A percentile compares a stretch with the other conserved stretches of the same genome.
These are phyloP conservation scores for Mortierella sp. DNA, from an alignment of 371 early-diverging fungal species.

Conservation along the genomic window DNA sequence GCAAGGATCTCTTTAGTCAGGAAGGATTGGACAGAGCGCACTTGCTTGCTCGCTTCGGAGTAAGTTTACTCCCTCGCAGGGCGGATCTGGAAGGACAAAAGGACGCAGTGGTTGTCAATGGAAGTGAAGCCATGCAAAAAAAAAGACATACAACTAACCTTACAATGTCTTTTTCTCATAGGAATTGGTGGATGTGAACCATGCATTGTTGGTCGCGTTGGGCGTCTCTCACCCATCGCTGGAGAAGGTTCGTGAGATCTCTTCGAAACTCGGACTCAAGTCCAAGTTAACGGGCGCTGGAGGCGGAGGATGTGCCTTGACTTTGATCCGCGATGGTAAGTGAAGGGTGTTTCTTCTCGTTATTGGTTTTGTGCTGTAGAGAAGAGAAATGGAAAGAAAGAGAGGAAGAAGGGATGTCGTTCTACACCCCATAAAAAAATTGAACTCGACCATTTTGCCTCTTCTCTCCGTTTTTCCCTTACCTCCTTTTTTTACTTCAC, in stretches of 20 bases:
- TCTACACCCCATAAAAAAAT: not conserved
- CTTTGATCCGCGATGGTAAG: slow-evolving; percentile 81
- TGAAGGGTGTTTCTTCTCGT: not conserved
- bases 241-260: slow-evolving; percentile 82
- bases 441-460: not conserved
- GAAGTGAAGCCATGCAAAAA: not conserved
- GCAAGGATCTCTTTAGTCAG: slow-evolving; percentile 58
- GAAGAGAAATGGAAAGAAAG: not conserved
- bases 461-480: not conserved
- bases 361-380: not conserved
- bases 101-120: not conserved
- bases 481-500: not conserved
- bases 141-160: not conserved
- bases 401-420: not conserved
- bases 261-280: slow-evolving; percentile 70
- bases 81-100: not conserved
- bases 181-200: slow-evolving; percentile 88
- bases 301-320: slow-evolving; percentile 96
- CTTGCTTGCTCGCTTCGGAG: slow-evolving; percentile 49
- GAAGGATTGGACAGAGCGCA: slow-evolving; percentile 31
- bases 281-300: slow-evolving; percentile 98
- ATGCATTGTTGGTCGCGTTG: slow-evolving; percentile 78
- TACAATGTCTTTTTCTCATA: slow-evolving; percentile 16
- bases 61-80: slow-evolving; percentile 18
- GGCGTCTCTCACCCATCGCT: slow-evolving; percentile 90